phyloP scores from a whole-genome alignment of 2,329 filamentous ascomycete genomes.

The Aspergillus sp. region DNA sequence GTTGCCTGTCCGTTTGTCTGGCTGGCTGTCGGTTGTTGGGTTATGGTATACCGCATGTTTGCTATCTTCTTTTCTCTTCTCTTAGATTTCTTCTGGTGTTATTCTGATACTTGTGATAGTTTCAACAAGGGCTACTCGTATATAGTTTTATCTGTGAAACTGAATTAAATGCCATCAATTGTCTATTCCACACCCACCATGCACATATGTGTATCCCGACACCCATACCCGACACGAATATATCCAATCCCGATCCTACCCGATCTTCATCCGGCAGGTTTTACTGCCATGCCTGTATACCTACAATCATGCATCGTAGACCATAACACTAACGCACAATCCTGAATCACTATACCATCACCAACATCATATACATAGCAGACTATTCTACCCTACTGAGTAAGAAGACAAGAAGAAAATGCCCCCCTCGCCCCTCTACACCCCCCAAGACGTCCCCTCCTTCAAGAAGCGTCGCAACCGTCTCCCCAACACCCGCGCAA shows the following conservation, averaged over 20 bases:
- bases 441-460: conserved; percentile 26
- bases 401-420: background rate
- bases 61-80: background rate
- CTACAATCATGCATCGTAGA: background rate
- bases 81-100: no score
- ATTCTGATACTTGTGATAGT: no score
- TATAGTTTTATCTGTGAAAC: no score
- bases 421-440: conserved; percentile 27
- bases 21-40: background rate
- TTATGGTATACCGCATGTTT: background rate
- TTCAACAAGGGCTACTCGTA: no score
- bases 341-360: background rate
- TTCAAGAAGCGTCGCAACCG: conserved; percentile 35
- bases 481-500: conserved; percentile 32
- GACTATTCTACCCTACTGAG: background rate
- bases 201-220: background rate
- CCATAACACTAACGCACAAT: no score
- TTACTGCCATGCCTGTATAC: background rate
- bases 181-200: no score
- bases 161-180: no score
- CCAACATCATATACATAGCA: background rate
- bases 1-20: background rate
- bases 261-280: background rate
- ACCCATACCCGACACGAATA: background rate
- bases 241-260: background rate